Evolutionary conservation across 2,329 filamentous ascomycete species (phyloP), one percentile per base, ranked within the genome.

Genomic region (Paracamarosporium sp.): DNA sequence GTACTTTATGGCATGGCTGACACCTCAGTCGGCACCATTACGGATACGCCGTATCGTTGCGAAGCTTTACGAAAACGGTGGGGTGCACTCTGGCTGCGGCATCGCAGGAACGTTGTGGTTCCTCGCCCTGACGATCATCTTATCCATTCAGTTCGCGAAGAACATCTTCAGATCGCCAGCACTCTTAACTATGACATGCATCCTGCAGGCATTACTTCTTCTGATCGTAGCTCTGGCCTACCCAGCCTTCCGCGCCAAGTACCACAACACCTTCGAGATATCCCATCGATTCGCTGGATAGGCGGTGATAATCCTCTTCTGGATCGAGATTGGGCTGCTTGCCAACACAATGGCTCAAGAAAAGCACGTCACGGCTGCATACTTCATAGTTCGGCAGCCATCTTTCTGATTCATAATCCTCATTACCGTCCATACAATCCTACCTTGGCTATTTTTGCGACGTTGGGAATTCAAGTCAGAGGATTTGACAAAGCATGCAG

Each of bases 401-500:
- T 25, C 44, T 1, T 85, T 93, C 74, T 93, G 90, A 88, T 84
- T 91, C 66, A 79, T 93, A 17, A 66, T 86, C 28, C 72, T 85
- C 36, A 86, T 86, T 50, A 90, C 90, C 1, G 69, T 82, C 48
- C 85, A 87, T 65, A 83, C 92, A 62, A 79, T 88, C 47, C 86
- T 89, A 50, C 89, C 91, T 0, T 93, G 90, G 90, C 69, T 89
- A 3, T 82, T 85, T 57, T 83, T 93, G 17, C 85, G 89, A 53
- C 87, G 85, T 62, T 85, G 90, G 41, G 75, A 79, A 11, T 87
- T 93, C 55, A 76, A 83, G 28, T 80, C 88, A n/a, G 88, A 92
- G 69, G 79, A 82, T 5, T 84, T 93, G 15, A 93, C 90, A 0
- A 74, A 83, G 38, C 90, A 92, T 75, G 90, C 90, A 45, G 79